phyloP scores from a whole-genome alignment of 2,329 filamentous ascomycete species.

The Botryotinia narcissicola region DNA sequence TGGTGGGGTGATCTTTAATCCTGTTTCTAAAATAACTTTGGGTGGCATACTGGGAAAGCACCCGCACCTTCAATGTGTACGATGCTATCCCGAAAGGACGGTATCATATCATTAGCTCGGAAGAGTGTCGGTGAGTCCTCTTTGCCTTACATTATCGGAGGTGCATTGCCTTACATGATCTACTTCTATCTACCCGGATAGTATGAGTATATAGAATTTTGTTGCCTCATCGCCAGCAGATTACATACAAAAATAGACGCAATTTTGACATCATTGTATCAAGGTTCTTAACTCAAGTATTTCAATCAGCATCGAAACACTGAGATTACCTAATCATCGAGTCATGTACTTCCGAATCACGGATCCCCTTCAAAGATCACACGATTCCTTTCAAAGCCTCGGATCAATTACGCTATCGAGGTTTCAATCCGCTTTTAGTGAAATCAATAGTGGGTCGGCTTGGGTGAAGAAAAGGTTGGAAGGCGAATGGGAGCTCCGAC shows the following conservation, averaged over 20 bases:
- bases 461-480: background rate
- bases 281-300: background rate
- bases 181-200: background rate
- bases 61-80: background rate
- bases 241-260: background rate
- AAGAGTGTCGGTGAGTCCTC: constrained; percentile 6
- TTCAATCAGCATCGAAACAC: background rate
- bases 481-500: constrained; percentile 3
- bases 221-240: background rate
- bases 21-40: background rate
- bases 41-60: background rate
- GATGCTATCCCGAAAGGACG: background rate
- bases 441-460: background rate
- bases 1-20: background rate
- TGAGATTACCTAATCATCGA: constrained; percentile 3
- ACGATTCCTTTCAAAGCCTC: background rate
- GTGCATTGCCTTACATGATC: background rate
- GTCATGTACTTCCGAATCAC: background rate
- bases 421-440: background rate
- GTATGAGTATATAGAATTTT: background rate
- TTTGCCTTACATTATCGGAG: background rate
- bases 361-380: background rate
- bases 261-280: background rate
- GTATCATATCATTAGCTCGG: background rate
- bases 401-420: constrained; percentile 7